Evolutionary conservation across 2,329 filamentous ascomycete genomes (phyloP).

Genomic region (Pseudogymnoascus sp.): DNA sequence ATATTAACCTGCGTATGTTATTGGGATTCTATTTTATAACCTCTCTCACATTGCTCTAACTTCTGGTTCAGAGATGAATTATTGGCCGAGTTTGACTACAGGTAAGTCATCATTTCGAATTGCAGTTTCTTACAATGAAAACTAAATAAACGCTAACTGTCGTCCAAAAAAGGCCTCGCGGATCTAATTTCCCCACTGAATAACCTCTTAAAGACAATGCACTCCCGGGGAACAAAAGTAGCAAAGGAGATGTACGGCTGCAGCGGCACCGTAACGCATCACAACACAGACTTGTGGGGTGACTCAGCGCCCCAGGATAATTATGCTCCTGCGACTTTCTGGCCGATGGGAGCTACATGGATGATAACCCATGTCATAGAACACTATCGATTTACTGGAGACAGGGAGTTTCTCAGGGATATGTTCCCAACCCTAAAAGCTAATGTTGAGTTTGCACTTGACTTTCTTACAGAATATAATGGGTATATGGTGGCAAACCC

Average conservation of each 20-base stretch:
- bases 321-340: constrained; percentile 21
- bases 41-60: neutral
- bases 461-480: constrained; percentile 22
- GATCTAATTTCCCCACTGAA: neutral
- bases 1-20: constrained; percentile 36
- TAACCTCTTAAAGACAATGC: constrained; percentile 4
- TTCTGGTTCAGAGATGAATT: constrained; percentile 1
- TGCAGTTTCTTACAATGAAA: neutral
- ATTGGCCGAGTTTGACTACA: constrained; percentile 8
- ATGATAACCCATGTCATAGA: constrained; percentile 31
- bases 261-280: constrained; percentile 19
- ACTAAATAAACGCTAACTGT: neutral
- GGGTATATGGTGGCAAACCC: constrained; percentile 25
- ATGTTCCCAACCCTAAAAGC: constrained; percentile 27
- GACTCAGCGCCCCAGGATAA: constrained; percentile 21
- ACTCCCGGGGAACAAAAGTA: neutral
- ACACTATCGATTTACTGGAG: constrained; percentile 31
- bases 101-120: neutral
- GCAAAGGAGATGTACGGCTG: constrained; percentile 20
- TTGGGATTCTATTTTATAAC: neutral
- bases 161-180: neutral
- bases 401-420: constrained; percentile 23
- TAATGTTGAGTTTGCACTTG: constrained; percentile 27
- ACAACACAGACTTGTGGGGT: constrained; percentile 25
- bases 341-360: constrained; percentile 34